Percentiles rank a stretch among this genome's conserved stretches.
These are phyloP conservation scores for Mucor indicus DNA, from an alignment of 371 early-diverging fungal species.

Conservation along the genomic window DNA sequence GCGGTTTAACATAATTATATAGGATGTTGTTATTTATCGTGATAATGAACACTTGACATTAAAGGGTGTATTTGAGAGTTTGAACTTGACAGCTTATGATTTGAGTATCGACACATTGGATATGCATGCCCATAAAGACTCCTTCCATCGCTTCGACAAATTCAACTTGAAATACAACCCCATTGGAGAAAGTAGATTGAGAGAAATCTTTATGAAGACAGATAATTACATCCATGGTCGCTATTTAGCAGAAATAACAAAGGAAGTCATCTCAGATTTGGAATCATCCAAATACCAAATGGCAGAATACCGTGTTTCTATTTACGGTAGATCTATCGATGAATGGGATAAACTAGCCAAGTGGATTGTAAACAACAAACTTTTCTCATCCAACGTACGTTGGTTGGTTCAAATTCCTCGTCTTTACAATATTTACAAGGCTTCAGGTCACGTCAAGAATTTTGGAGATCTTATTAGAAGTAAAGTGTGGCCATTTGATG, in stretches of 20 bases:
- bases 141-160: conserved; percentile 95
- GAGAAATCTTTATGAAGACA: conserved; percentile 95
- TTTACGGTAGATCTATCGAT: conserved; percentile 80
- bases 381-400: conserved; percentile 90
- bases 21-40: conserved; percentile 76
- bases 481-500: conserved; percentile 22
- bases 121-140: conserved; percentile 92
- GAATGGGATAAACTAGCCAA: conserved; percentile 98
- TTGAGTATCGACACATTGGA: conserved; percentile 96
- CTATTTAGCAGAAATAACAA: conserved; percentile 94
- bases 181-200: conserved; percentile 72
- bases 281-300: conserved; percentile 96
- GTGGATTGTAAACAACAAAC: conserved; percentile 92
- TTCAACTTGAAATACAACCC: conserved; percentile 99
- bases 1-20: too few relatives aligned
- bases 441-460: conserved; percentile 57
- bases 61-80: conserved; percentile 84
- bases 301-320: conserved; percentile 91
- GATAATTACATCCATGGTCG: conserved; percentile 93
- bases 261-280: conserved; percentile 91
- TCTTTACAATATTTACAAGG: conserved; percentile 90
- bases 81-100: conserved; percentile 96
- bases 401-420: conserved; percentile 98
- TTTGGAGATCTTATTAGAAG: conserved; percentile 84
- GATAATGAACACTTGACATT: conserved; percentile 72